Base-by-base conservation (phyloP, 345 rosid species). In the Lagerstroemia speciosa region DNA sequence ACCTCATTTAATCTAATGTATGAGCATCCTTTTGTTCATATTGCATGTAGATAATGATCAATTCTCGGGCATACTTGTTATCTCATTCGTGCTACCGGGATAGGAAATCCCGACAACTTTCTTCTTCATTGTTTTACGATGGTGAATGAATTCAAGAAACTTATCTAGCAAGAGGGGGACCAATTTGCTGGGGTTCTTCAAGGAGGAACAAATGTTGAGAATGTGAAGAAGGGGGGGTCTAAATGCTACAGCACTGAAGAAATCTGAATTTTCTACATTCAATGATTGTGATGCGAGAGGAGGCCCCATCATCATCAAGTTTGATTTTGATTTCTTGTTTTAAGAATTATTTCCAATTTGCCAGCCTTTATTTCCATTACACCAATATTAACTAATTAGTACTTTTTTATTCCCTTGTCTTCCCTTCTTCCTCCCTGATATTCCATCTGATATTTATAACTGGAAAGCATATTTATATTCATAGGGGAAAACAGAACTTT, bases 211-310 rank as follows among this genome's bases (percentile, higher is more conserved):
- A 26, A 55, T 55, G 61, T 26, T 24, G 16, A 22, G 61, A 55
- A 55, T 55, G 61, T 48, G 55, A 20, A 48, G n/a, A n/a, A n/a
- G n/a, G n/a, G n/a, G 46, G 57, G 61, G 15, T 55, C 31, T 55
- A 55, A 53, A 53, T 53, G 61, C 61, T 7, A 53, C 61, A 53
- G 31, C 61, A 55, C n/a, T 55, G 14, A 55, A 55, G 61, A 55
- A 30, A 26, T 26, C 61, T 55, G 61, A 55, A n/a, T 24, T 52
- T 55, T 24, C 61, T 24, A 14, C 61, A 55, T 55, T 55, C 61
- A 55, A 55, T 55, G 61, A 55, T 55, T 24, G 26, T 55, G 30
- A 26, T 19, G 55, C 5, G n/a, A 48, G 55, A 20, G 55, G 16
- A 48, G n/a, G 16, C n/a, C 55, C 48, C 48, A 10, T 24, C 24